Conservation (phyloP, 2,329 filamentous ascomycete species). For the Coniochaeta sp. region DNA sequence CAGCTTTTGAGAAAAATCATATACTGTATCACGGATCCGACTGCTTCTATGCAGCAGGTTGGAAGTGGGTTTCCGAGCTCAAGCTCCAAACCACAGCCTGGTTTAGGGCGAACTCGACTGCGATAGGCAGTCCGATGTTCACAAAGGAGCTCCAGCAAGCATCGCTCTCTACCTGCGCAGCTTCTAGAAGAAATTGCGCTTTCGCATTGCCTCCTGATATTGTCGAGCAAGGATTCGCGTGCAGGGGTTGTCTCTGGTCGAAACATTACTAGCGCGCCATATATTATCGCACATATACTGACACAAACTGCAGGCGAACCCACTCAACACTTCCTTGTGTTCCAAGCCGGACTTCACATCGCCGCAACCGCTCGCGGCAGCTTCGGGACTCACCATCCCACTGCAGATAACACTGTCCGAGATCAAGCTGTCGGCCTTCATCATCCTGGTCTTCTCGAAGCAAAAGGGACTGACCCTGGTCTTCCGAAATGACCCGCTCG, state of each 20-base stretch:
- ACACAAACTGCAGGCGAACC: conserved; percentile 63
- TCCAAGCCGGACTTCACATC: conserved; percentile 91
- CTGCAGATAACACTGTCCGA: conserved; percentile 93
- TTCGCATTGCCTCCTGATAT: conserved; percentile 28
- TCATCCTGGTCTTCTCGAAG: conserved; percentile 94
- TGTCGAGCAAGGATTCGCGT: conserved; percentile 26
- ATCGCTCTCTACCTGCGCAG: not conserved
- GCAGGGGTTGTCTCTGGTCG: conserved; percentile 3
- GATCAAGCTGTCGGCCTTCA: conserved; percentile 92
- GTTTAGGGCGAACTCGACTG: not conserved
- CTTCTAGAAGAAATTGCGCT: not conserved
- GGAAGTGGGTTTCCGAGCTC: not conserved
- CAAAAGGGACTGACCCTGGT: conserved; percentile 95
- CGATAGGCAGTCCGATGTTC: not conserved
- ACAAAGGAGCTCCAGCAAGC: not conserved
- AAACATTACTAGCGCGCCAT: conserved; percentile 19
- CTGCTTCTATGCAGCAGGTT: not conserved
- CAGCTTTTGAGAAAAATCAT: not conserved
- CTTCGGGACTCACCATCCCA: conserved; percentile 92
- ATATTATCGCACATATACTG: conserved; percentile 40
- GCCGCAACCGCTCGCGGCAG: conserved; percentile 82
- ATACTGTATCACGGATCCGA: not conserved
- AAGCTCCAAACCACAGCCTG: not conserved
- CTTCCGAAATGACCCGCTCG: conserved; percentile 95
- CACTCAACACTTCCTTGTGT: conserved; percentile 88